These are phyloP conservation scores for Zasmidium citrigriseum DNA, from an alignment of 2,329 filamentous ascomycete species.

Conservation along the genomic window DNA sequence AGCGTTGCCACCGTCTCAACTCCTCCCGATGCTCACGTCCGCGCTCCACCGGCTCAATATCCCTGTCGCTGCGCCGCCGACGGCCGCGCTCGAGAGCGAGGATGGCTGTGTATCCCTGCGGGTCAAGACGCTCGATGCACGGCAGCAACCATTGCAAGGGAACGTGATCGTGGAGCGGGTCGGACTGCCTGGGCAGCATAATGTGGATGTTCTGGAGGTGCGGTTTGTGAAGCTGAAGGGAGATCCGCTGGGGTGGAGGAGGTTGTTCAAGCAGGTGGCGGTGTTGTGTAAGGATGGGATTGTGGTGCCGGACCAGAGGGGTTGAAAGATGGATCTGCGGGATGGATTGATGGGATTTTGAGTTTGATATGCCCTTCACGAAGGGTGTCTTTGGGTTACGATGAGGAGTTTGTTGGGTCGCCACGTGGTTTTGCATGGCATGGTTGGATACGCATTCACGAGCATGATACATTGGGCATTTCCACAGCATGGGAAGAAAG, in stretches of 20 bases:
- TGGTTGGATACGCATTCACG: background rate
- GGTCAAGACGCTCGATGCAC: constrained; percentile 72
- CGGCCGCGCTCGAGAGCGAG: constrained; percentile 43
- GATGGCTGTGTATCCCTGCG: constrained; percentile 58
- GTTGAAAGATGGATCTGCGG: background rate
- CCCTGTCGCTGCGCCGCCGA: constrained; percentile 57
- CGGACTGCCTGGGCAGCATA: constrained; percentile 44
- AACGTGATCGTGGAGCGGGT: constrained; percentile 73
- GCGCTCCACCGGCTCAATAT: constrained; percentile 85
- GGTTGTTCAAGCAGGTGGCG: constrained; percentile 96
- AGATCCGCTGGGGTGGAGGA: constrained; percentile 92
- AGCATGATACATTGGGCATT: background rate
- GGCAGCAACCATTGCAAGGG: constrained; percentile 72
- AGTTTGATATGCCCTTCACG: too few species aligned
- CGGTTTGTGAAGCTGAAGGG: constrained; percentile 93
- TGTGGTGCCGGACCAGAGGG: constrained; percentile 9
- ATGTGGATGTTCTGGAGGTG: constrained; percentile 71
- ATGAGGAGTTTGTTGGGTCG: too few species aligned
- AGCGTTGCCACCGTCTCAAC: constrained; percentile 69
- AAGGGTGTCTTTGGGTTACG: too few species aligned
- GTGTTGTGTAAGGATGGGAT: constrained; percentile 84
- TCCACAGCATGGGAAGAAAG: background rate
- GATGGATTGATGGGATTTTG: background rate
- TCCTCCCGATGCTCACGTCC: constrained; percentile 77
- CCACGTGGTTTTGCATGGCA: background rate